phyloP scores from a whole-genome alignment of 2,329 filamentous ascomycete species.

The Fusarium chaquense region DNA sequence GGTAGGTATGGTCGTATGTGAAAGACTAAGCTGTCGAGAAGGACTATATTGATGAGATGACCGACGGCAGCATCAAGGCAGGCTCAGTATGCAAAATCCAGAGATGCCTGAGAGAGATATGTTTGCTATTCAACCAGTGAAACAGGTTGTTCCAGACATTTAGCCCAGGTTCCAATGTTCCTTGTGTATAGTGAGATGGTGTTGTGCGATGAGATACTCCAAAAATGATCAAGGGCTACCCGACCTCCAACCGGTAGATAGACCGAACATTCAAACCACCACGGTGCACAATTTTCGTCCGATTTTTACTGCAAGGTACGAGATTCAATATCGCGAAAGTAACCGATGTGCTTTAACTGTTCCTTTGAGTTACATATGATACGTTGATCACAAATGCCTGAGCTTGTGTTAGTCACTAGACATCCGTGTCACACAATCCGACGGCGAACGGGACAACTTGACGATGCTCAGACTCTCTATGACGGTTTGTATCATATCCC shows the following conservation, averaged over 20 bases:
- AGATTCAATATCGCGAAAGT: neutral
- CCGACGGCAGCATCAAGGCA: no score
- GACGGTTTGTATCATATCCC: neutral
- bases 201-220: no score
- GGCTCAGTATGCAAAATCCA: no score
- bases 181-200: no score
- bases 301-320: neutral
- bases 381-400: neutral
- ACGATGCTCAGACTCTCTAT: neutral
- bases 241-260: neutral
- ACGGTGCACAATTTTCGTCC: neutral
- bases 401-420: neutral
- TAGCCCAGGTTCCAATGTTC: no score
- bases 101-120: no score
- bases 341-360: neutral
- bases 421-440: neutral
- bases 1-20: slow-evolving; percentile 16
- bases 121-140: no score
- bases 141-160: no score
- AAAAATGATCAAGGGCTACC: no score
- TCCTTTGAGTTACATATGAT: neutral
- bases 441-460: neutral
- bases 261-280: neutral
- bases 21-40: neutral
- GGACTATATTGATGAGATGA: rapidly evolving